Conservation (phyloP, 2,329 filamentous ascomycete species). For the Geosmithia putterillii region DNA sequence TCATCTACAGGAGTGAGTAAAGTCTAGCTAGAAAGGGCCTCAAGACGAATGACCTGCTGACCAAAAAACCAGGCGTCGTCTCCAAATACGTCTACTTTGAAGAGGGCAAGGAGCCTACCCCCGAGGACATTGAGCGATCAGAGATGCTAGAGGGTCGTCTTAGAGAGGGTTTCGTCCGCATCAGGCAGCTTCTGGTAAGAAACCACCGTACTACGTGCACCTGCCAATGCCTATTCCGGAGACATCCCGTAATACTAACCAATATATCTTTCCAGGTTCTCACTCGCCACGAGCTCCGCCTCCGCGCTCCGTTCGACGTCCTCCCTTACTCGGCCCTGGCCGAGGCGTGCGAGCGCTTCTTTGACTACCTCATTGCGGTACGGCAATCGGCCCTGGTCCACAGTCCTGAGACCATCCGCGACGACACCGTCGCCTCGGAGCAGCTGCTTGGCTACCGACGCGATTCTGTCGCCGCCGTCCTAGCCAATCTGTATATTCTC, state of each 20-base stretch:
- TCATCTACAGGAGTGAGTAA: constrained; percentile 38
- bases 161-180: constrained; percentile 46
- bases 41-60: neutral
- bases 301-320: constrained; percentile 44
- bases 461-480: constrained; percentile 43
- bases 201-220: neutral
- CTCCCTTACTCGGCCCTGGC: constrained; percentile 43
- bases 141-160: constrained; percentile 46
- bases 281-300: constrained; percentile 45
- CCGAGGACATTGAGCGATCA: constrained; percentile 36
- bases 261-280: constrained; percentile 22
- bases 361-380: constrained; percentile 44
- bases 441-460: constrained; percentile 36
- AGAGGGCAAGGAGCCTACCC: constrained; percentile 35
- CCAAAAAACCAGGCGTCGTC: constrained; percentile 26
- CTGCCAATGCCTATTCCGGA: neutral
- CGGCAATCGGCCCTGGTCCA: constrained; percentile 47
- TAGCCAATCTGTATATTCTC: constrained; percentile 46
- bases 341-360: constrained; percentile 43
- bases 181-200: constrained; percentile 40
- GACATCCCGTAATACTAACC: too few species aligned
- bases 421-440: constrained; percentile 33
- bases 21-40: neutral
- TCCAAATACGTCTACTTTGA: constrained; percentile 48
- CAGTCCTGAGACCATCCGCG: constrained; percentile 37